Conservation (phyloP, 768 basidiomycete species). For the Tylopilus vinaceipallidus region DNA sequence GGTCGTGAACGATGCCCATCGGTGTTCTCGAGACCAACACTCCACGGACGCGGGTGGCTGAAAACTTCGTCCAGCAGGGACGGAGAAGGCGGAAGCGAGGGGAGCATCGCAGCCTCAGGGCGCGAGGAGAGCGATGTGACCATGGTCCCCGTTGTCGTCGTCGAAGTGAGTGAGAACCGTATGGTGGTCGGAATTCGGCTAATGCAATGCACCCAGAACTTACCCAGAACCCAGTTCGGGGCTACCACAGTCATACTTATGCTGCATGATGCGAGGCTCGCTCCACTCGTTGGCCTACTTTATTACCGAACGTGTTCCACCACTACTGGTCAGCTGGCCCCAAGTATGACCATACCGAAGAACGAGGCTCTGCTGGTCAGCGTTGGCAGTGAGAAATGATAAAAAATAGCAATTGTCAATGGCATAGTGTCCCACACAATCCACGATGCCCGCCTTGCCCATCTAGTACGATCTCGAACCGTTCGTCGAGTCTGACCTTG, state of each 20-base stretch:
- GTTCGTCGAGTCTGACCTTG: too few relatives aligned
- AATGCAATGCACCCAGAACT: too few relatives aligned
- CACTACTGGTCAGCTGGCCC: background rate
- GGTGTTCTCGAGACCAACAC: conserved; percentile 26
- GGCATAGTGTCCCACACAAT: too few relatives aligned
- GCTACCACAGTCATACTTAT: conserved; percentile 35
- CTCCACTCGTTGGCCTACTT: background rate
- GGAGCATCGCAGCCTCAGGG: conserved; percentile 9
- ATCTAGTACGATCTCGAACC: background rate
- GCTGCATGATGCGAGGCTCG: background rate
- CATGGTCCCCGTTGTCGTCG: conserved; percentile 19
- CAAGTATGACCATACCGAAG: too few relatives aligned
- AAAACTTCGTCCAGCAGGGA: conserved; percentile 47
- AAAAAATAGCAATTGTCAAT: background rate
- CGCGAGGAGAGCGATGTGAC: conserved; percentile 14
- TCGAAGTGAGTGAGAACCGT: conserved; percentile 4
- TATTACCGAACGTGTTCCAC: background rate
- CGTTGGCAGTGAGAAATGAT: background rate
- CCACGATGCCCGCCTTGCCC: background rate
- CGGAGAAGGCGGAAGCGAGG: conserved; percentile 39
- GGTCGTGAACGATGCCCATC: conserved; percentile 21
- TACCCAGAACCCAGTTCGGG: conserved; percentile 20
- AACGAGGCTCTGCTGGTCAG: background rate
- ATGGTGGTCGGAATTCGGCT: conserved; percentile 15
- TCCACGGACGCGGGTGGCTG: conserved; percentile 34